These are phyloP conservation scores for Macrolepiota fuliginosa DNA, from an alignment of 768 basidiomycete genomes.

Conservation along the genomic window DNA sequence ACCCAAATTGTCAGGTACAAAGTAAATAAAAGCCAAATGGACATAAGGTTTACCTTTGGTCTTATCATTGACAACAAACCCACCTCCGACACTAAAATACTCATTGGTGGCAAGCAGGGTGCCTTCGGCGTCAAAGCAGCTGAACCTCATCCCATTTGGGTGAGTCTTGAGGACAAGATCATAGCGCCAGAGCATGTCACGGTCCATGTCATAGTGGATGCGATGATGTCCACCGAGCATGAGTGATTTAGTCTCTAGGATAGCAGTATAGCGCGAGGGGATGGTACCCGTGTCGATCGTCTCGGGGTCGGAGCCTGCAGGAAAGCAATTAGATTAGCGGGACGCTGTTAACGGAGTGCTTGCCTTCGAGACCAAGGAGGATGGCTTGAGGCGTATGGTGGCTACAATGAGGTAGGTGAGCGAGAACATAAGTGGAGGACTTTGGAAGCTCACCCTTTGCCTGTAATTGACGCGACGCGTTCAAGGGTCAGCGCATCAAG, in stretches of 20 bases:
- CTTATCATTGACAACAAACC: conserved; percentile 94
- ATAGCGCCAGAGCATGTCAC: conserved; percentile 92
- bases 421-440: not conserved
- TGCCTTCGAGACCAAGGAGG: conserved; percentile 76
- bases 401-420: conserved; percentile 30
- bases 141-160: conserved; percentile 93
- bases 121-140: conserved; percentile 77
- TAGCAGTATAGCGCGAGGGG: conserved; percentile 68
- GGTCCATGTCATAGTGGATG: conserved; percentile 85
- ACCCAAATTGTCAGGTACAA: conserved; percentile 2
- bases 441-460: conserved; percentile 63
- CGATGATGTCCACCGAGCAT: conserved; percentile 68
- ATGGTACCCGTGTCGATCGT: conserved; percentile 89
- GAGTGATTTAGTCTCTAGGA: conserved; percentile 63
- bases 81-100: conserved; percentile 93
- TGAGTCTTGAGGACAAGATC: conserved; percentile 87
- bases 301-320: conserved; percentile 80
- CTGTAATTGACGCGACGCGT: conserved; percentile 29
- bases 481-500: not conserved
- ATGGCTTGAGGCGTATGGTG: conserved; percentile 89
- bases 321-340: conserved; percentile 9
- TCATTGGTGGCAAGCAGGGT: conserved; percentile 91
- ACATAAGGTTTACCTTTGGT: conserved; percentile 61
- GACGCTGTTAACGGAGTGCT: not conserved
- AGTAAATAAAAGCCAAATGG: not conserved